phyloP scores from a whole-genome alignment of 1,284 basidiomycete genomes.

The Cystobasidium pallidum region DNA sequence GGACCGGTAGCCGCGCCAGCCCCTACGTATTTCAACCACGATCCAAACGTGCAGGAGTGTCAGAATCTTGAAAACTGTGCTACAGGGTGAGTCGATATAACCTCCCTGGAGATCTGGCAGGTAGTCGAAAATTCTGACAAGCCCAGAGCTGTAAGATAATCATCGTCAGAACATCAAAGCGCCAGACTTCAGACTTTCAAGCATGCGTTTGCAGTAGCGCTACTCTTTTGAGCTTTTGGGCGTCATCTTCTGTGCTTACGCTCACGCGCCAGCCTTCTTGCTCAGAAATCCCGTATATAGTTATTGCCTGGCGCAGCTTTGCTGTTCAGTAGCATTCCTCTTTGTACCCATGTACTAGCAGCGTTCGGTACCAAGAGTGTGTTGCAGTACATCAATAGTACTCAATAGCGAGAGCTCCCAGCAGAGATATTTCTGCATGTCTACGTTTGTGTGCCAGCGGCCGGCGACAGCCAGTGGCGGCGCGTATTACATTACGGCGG shows the following conservation, averaged over 20 bases:
- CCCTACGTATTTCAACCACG: constrained; percentile 17
- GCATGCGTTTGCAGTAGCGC: constrained; percentile 18
- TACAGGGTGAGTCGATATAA: constrained; percentile 19
- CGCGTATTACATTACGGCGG: constrained; percentile 17
- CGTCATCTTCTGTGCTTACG: constrained; percentile 22
- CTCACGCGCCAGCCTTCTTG: constrained; percentile 12
- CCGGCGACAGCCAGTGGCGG: constrained; percentile 16
- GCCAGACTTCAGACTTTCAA: constrained; percentile 18
- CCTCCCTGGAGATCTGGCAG: constrained; percentile 18
- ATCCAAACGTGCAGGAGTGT: constrained; percentile 18
- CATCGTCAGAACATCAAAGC: constrained; percentile 21
- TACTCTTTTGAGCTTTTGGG: constrained; percentile 21
- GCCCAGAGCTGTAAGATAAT: constrained; percentile 13
- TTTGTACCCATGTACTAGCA: constrained; percentile 17
- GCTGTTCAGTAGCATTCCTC: constrained; percentile 21
- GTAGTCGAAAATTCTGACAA: constrained; percentile 16
- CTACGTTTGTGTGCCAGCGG: constrained; percentile 17
- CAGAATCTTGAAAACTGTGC: constrained; percentile 11
- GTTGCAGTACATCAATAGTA: constrained; percentile 20
- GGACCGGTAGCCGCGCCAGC: constrained; percentile 11
- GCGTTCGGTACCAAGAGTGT: constrained; percentile 13
- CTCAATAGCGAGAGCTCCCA: constrained; percentile 19
- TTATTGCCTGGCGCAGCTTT: constrained; percentile 16
- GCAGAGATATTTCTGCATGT: constrained; percentile 19
- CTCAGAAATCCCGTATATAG: constrained; percentile 17